Base-by-base conservation (phyloP, 2,329 filamentous ascomycete genomes). In the Xylariaceae sp. region DNA sequence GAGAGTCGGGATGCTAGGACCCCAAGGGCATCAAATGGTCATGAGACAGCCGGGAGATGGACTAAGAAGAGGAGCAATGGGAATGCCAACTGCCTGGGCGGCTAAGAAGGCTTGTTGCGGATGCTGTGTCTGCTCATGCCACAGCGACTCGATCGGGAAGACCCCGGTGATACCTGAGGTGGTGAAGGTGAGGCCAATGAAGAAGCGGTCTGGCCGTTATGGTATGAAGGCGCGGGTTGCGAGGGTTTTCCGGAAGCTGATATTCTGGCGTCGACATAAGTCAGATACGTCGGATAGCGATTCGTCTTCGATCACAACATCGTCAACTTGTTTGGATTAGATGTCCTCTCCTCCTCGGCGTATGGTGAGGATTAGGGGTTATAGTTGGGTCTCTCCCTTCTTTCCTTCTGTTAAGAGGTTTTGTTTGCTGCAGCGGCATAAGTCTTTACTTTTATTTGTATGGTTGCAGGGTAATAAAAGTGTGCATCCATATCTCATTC, bases 161-260 rank as follows among this genome's bases (percentile, higher is more conserved):
- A 11, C 11, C 27, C 7, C 7, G n/a, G 29, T 36, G 45, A 23
- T 35, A 32, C 24, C 54, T 26, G 9, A 41, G 16, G 50, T 43
- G 41, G 26, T 50, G 16, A 36, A 40, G 36, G 47, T 50, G 43
- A 35, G 32, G 16, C 23, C 26, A 36, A n/a, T 26, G 26, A 44
- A 40, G 37, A 37, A 45, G 27, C 23, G 13, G 18, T 27, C 30
- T 2, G 20, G 32, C 20, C 40, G 44, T 21, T 29, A 10, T 9
- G 24, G 36, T 8, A 13, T 53, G 4, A 56, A 26, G 15, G 55
- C 50, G 40, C 37, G 45, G 23, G 47, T 58, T 11, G 24, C 50
- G 3, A 40, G 55, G 15, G 60, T 40, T 39, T 52, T 65, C 10
- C 50, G 40, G 48, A 65, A 52, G 41, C 56, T 66, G 3, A 58